phyloP scores from a whole-genome alignment of 805 yeast species.

The Pichia ethanolica region DNA sequence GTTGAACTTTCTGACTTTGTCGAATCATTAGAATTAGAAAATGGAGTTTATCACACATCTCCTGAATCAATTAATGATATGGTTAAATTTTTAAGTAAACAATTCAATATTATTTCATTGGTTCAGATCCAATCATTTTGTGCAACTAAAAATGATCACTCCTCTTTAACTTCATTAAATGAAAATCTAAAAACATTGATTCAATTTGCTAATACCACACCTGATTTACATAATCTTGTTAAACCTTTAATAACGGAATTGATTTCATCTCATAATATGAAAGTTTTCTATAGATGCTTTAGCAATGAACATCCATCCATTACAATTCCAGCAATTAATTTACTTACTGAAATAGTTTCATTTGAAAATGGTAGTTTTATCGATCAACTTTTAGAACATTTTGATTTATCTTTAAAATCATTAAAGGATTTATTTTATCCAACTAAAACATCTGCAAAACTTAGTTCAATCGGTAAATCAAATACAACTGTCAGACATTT shows the following conservation, averaged over 20 bases:
- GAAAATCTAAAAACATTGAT: constrained; percentile 34
- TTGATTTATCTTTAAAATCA: constrained; percentile 59
- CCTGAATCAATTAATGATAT: constrained; percentile 12
- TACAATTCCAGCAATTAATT: constrained; percentile 54
- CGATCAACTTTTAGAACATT: constrained; percentile 52
- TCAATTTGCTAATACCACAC: constrained; percentile 14
- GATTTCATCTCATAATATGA: constrained; percentile 45
- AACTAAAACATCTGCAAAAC: constrained; percentile 32
- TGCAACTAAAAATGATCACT: constrained; percentile 45
- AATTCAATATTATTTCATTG: constrained; percentile 26
- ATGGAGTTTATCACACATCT: neutral
- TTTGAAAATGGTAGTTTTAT: constrained; percentile 44
- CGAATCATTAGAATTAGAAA: constrained; percentile 8
- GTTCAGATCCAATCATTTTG: constrained; percentile 36
- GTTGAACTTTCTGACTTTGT: constrained; percentile 16
- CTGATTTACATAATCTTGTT: constrained; percentile 20
- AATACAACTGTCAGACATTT: constrained; percentile 44
- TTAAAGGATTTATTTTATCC: constrained; percentile 59
- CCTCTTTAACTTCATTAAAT: constrained; percentile 39
- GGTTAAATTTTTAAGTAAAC: constrained; percentile 24
- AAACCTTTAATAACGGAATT: constrained; percentile 43
- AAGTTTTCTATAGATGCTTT: constrained; percentile 61
- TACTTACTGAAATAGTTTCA: constrained; percentile 45
- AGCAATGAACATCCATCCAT: constrained; percentile 47
- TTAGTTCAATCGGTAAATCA: constrained; percentile 31